phyloP scores from a whole-genome alignment of 1,284 basidiomycete genomes.

The Puccinia horiana region DNA sequence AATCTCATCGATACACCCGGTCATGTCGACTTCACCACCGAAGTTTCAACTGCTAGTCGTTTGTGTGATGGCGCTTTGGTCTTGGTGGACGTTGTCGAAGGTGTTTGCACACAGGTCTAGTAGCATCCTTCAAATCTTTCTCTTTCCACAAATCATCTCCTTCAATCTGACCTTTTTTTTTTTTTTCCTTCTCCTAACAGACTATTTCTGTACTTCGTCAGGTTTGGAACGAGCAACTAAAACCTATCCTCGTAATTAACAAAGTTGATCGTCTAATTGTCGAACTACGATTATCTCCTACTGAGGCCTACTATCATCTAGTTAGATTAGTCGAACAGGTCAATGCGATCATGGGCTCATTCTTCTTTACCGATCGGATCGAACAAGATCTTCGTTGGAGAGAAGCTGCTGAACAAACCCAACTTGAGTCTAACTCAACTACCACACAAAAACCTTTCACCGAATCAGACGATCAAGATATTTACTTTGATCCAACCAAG shows the following conservation, averaged over 20 bases:
- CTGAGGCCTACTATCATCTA: constrained; percentile 93
- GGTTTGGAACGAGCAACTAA: constrained; percentile 86
- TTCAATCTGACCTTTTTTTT: constrained; percentile 63
- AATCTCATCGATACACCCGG: constrained; percentile 99
- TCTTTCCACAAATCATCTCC: not conserved
- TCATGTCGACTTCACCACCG: constrained; percentile 96
- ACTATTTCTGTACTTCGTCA: constrained; percentile 93
- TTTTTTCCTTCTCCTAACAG: constrained; percentile 60
- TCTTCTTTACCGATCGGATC: constrained; percentile 96
- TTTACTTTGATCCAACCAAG: constrained; percentile 93
- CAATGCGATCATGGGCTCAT: constrained; percentile 95
- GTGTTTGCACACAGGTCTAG: constrained; percentile 92
- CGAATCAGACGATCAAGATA: constrained; percentile 94
- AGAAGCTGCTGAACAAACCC: constrained; percentile 80
- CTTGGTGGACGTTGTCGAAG: constrained; percentile 96
- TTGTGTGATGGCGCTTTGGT: constrained; percentile 94
- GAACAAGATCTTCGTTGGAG: constrained; percentile 91
- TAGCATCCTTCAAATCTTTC: constrained; percentile 40
- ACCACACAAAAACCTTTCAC: constrained; percentile 66
- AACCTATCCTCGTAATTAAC: constrained; percentile 93
- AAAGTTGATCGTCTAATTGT: constrained; percentile 94
- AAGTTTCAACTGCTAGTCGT: constrained; percentile 90
- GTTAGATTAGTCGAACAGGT: constrained; percentile 92
- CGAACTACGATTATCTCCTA: constrained; percentile 85
- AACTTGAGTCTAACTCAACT: constrained; percentile 65